These are phyloP conservation scores for Przewalskia tangutica DNA, from an alignment of 257 asterid genomes.

Conservation along the genomic window DNA sequence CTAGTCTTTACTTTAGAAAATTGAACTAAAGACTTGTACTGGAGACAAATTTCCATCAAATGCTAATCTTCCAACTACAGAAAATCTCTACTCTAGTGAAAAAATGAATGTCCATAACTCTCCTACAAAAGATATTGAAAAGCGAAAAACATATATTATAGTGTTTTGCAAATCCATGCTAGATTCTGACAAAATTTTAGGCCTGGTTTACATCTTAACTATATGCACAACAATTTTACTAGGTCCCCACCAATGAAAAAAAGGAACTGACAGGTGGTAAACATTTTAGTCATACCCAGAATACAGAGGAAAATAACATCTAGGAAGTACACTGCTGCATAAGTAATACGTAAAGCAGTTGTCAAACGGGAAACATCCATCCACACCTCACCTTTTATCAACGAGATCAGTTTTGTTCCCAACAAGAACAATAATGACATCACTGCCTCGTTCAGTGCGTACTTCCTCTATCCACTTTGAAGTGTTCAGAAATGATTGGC, in stretches of 20 bases:
- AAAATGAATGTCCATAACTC: not conserved
- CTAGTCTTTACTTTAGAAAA: not conserved
- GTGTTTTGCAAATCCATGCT: not conserved
- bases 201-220: not conserved
- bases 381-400: constrained; percentile 14
- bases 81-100: not conserved
- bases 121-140: not conserved
- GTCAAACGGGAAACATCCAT: not conserved
- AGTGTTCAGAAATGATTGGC: constrained; percentile 13
- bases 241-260: not conserved
- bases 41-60: not conserved
- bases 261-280: not conserved
- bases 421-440: constrained; percentile 18
- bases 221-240: not conserved
- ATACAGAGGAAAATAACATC: not conserved
- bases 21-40: not conserved
- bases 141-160: not conserved
- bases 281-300: too few species aligned
- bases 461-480: constrained; percentile 16
- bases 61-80: not conserved
- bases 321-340: not conserved
- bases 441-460: constrained; percentile 20
- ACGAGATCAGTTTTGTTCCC: constrained; percentile 20
- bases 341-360: not conserved
- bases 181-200: not conserved